Percentiles rank a stretch among this genome's conserved stretches.
These are phyloP conservation scores for Ceriops tagal DNA, from an alignment of 345 rosid genomes.

Conservation along the genomic window DNA sequence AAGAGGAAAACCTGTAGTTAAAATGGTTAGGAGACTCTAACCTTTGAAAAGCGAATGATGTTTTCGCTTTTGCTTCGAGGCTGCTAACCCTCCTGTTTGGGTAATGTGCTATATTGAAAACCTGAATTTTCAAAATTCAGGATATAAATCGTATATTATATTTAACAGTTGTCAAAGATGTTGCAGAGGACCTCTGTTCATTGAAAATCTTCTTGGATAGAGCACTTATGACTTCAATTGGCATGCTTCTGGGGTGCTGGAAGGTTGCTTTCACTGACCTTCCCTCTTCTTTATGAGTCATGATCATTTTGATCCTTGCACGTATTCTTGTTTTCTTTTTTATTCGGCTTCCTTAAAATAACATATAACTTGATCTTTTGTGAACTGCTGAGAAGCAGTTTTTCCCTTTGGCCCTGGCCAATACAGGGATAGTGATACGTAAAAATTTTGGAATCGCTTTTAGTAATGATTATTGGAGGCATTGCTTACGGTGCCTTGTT, in stretches of 20 bases:
- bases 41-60: slow-evolving; percentile 1
- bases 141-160: no score
- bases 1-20: no score
- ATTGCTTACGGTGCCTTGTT: not conserved
- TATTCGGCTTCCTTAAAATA: no score
- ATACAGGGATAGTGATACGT: no score
- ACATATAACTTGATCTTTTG: not conserved
- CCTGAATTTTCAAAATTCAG: slow-evolving; percentile 44
- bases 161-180: slow-evolving; percentile 45
- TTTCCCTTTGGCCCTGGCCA: not conserved
- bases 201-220: slow-evolving; percentile 71
- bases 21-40: no score
- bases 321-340: not conserved
- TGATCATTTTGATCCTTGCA: not conserved
- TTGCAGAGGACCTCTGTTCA: slow-evolving; percentile 54
- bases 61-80: slow-evolving; percentile 37
- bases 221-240: slow-evolving; percentile 83
- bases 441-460: not conserved
- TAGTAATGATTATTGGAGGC: not conserved
- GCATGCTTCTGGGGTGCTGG: slow-evolving; percentile 96
- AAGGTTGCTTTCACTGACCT: slow-evolving; percentile 50
- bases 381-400: not conserved
- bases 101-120: slow-evolving; percentile 67
- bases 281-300: not conserved
- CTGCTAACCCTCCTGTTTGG: slow-evolving; percentile 82